phyloP scores from a whole-genome alignment of 345 rosid genomes.

The Eutrema japonicum region DNA sequence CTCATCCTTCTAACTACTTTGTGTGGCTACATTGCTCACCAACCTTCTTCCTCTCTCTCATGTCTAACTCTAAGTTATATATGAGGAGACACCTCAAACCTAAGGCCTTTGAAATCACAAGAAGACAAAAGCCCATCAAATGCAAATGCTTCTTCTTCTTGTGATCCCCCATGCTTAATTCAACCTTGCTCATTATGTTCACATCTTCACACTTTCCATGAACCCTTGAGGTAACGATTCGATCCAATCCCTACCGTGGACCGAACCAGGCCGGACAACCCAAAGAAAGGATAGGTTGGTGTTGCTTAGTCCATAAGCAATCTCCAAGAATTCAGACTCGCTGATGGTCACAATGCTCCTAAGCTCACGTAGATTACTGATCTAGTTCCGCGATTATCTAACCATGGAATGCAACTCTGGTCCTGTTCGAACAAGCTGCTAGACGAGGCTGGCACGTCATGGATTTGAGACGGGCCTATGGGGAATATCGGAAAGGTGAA shows the following conservation, averaged over 20 bases:
- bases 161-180: too few relatives aligned
- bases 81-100: too few relatives aligned
- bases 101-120: too few relatives aligned
- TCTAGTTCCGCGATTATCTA: slow-evolving; percentile 44
- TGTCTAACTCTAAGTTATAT: too few relatives aligned
- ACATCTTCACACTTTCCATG: too few relatives aligned
- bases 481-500: slow-evolving; percentile 50
- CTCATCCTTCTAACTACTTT: too few relatives aligned
- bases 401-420: slow-evolving; percentile 54
- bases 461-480: slow-evolving; percentile 54
- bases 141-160: too few relatives aligned
- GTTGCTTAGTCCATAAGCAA: slow-evolving; percentile 55
- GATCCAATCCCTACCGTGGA: slow-evolving; percentile 24
- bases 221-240: slow-evolving; percentile 39
- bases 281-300: slow-evolving; percentile 53
- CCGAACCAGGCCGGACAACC: slow-evolving; percentile 49
- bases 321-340: slow-evolving; percentile 48
- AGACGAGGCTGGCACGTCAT: slow-evolving; percentile 30
- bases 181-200: too few relatives aligned
- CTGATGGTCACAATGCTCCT: slow-evolving; percentile 45
- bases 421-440: slow-evolving; percentile 50
- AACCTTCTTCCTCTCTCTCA: too few relatives aligned
- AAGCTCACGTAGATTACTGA: slow-evolving; percentile 61
- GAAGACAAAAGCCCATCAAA: too few relatives aligned
- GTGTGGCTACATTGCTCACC: too few relatives aligned